phyloP scores from a whole-genome alignment of 306 rosid genomes.

The Dalbergia cultrata region DNA sequence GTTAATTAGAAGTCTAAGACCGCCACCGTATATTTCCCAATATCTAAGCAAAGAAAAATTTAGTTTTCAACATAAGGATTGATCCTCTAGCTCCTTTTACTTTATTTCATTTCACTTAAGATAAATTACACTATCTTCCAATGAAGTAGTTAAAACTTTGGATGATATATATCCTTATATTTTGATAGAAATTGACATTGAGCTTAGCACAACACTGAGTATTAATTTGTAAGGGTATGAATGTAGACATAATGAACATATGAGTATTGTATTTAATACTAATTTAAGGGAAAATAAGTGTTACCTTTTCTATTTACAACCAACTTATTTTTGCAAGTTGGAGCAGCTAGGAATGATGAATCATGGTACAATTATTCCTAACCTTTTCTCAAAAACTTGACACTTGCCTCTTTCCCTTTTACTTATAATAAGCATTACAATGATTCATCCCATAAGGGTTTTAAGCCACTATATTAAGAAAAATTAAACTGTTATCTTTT shows the following conservation, averaged over 20 bases:
- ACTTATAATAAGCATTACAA: slow-evolving; percentile 39
- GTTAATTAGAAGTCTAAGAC: slow-evolving; percentile 35
- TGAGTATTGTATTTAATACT: too few relatives aligned
- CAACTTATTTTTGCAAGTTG: slow-evolving; percentile 47
- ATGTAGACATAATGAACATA: too few relatives aligned
- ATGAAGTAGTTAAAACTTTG: too few relatives aligned
- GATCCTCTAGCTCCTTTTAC: not conserved
- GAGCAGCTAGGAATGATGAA: slow-evolving; percentile 32
- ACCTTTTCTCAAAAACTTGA: slow-evolving; percentile 24
- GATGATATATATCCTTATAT: too few relatives aligned
- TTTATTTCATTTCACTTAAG: too few relatives aligned
- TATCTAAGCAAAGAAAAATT: slow-evolving; percentile 3
- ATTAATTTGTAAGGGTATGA: too few relatives aligned
- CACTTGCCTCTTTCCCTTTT: slow-evolving; percentile 35
- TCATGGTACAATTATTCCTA: slow-evolving; percentile 41
- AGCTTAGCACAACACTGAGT: too few relatives aligned
- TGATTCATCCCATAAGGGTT: slow-evolving; percentile 50
- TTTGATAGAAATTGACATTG: too few relatives aligned
- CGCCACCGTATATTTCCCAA: slow-evolving; percentile 6
- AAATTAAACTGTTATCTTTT: not conserved
- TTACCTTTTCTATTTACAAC: not conserved
- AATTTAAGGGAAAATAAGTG: too few relatives aligned
- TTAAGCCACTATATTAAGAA: slow-evolving; percentile 46
- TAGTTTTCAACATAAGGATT: slow-evolving; percentile 9
- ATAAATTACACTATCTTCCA: too few relatives aligned